A percentile compares a stretch with the other conserved stretches of the same genome.
phyloP scores from a whole-genome alignment of 495 filamentous ascomycete species.

The Immersiella caudata region DNA sequence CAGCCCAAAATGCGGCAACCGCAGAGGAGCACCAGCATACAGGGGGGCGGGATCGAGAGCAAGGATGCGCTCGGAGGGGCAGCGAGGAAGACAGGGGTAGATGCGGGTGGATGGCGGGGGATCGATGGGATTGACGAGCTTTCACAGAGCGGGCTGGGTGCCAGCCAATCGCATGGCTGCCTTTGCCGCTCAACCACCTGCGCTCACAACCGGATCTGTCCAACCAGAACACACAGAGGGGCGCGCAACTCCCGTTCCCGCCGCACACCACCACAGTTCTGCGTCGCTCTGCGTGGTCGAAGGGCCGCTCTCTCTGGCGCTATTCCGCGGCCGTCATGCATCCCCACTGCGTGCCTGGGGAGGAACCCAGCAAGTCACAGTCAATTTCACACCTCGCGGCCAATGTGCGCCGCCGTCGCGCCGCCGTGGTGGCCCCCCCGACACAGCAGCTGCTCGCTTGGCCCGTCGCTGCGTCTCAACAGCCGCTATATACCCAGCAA shows the following conservation, averaged over 20 bases:
- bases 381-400: constrained; percentile 38
- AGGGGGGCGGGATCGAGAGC: background rate
- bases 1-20: background rate
- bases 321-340: constrained; percentile 42
- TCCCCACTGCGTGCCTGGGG: constrained; percentile 35
- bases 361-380: constrained; percentile 41
- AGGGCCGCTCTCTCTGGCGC: constrained; percentile 30
- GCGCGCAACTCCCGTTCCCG: constrained; percentile 20
- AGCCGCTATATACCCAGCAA: constrained; percentile 58
- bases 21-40: background rate
- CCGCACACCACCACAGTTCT: constrained; percentile 13
- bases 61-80: constrained; percentile 6
- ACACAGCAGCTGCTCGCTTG: constrained; percentile 27
- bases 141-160: constrained; percentile 3
- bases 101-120: constrained; percentile 31
- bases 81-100: constrained; percentile 22
- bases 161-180: constrained; percentile 30
- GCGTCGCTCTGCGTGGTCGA: background rate
- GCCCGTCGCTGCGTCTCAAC: constrained; percentile 46
- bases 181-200: constrained; percentile 34
- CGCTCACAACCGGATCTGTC: constrained; percentile 19
- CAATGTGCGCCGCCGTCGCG: constrained; percentile 33
- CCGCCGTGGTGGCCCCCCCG: constrained; percentile 32
- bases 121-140: constrained; percentile 18
- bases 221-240: constrained; percentile 29